Base-by-base conservation (phyloP, 1,284 basidiomycete genomes). In the Ceratobasidium sp. region DNA sequence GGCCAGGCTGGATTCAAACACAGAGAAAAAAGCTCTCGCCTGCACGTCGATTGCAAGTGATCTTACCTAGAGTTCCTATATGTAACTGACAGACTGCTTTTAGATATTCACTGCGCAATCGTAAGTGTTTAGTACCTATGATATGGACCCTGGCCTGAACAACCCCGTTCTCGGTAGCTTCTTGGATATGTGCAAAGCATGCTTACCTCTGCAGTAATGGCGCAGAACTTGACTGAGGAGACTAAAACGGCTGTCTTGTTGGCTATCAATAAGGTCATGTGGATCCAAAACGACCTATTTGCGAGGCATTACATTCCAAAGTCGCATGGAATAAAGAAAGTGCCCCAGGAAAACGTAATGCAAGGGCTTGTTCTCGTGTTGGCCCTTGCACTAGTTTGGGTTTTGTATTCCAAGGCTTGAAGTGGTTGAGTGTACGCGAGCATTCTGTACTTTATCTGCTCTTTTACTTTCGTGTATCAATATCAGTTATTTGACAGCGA, bases 251-350 rank as follows among this genome's bases (percentile, higher is more conserved):
- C 48, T 5, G 61, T 59, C 30, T 46, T 74, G 23, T 30, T 62
- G 8, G 73, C 73, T 0, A 41, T 64, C 6, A 65, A 71, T 67
- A 69, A 75, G 59, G 67, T 72, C 2, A 73, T 75, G 58, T 75
- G 74, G 74, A 75, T 75, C 18, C 74, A 75, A 39, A 75, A 75
- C 72, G 74, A 75, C 60, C 53, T 75, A 21, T 73, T 75, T 26
- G 58, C 72, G 14, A 65, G 74, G 36, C 74, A 75, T 55, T 75
- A 75, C 43, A 72, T 73, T 26, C 23, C 61, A 12, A 36, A 28
- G 2, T 9, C 34, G 16, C n/a, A 30, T 23, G 23, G 18, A 32
- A 23, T 23, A 41, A 32, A 9, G 2, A 46, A 45, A n/a, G 16
- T 23, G 18, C 23, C 61, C 9, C n/a, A 6, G n/a, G 30, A 32